Conservation (phyloP, 2,329 filamentous ascomycete genomes). For the Cercospora sp. region DNA sequence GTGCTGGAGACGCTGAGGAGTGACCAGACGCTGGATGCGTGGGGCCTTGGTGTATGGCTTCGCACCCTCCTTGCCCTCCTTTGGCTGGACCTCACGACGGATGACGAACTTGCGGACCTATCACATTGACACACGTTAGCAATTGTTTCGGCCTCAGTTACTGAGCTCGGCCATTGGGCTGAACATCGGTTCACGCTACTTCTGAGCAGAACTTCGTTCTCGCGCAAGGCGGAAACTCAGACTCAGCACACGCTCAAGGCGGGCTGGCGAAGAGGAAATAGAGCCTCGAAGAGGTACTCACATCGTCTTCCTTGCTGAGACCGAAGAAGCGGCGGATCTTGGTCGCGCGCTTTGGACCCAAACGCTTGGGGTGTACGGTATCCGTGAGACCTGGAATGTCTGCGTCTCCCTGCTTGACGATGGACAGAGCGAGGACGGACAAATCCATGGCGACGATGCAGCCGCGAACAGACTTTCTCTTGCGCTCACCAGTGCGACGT, state of each 20-base stretch:
- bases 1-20: conserved; percentile 99
- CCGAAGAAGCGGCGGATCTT: conserved; percentile 99
- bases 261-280: conserved; percentile 60
- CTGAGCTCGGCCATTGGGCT: conserved; percentile 15
- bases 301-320: conserved; percentile 99
- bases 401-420: conserved; percentile 96
- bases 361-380: conserved; percentile 96
- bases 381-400: conserved; percentile 97
- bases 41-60: conserved; percentile 99
- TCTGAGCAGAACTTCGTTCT: conserved; percentile 17
- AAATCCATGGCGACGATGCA: conserved; percentile 98
- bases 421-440: conserved; percentile 86
- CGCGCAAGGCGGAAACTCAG: conserved; percentile 18
- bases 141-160: conserved; percentile 38
- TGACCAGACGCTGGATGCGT: conserved; percentile 99
- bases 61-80: conserved; percentile 81
- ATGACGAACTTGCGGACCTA: conserved; percentile 99
- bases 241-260: conserved; percentile 19
- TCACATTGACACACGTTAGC: conserved; percentile 36
- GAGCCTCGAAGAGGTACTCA: conserved; percentile 62
- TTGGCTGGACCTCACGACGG: conserved; percentile 94
- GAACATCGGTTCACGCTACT: conserved; percentile 4
- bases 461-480: conserved; percentile 98
- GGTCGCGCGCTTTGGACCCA: conserved; percentile 98
- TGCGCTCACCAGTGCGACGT: conserved; percentile 96